phyloP scores from a whole-genome alignment of 23 red algal species.

The Gracilaria vermiculophylla region DNA sequence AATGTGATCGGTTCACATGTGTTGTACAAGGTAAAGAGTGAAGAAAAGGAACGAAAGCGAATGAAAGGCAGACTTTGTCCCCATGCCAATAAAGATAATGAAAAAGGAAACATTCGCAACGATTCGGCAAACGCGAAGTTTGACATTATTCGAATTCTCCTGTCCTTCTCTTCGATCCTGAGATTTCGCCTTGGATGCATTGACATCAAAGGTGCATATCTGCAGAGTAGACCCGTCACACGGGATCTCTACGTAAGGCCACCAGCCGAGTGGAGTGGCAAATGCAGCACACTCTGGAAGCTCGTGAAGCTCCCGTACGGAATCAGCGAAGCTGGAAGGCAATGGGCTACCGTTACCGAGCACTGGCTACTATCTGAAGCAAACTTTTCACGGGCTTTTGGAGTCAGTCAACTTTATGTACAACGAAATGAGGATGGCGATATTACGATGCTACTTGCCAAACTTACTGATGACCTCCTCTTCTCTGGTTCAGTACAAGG shows the following conservation, averaged over 20 bases:
- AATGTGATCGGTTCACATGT: slow-evolving; percentile 19
- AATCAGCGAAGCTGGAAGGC: slow-evolving; percentile 18
- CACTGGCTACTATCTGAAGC: background rate
- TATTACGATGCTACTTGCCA: background rate
- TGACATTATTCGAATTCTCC: slow-evolving; percentile 28
- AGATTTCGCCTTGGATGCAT: slow-evolving; percentile 8
- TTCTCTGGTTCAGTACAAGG: background rate
- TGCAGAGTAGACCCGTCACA: slow-evolving; percentile 5
- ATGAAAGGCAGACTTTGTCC: background rate
- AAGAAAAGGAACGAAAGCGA: slow-evolving; percentile 3
- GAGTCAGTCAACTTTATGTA: slow-evolving; percentile 8
- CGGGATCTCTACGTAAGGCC: slow-evolving; percentile 19
- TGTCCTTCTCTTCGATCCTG: background rate
- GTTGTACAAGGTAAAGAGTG: slow-evolving; percentile 9
- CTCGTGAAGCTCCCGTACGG: slow-evolving; percentile 26
- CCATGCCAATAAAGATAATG: slow-evolving; percentile 24
- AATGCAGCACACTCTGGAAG: slow-evolving; percentile 16
- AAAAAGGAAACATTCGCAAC: slow-evolving; percentile 16
- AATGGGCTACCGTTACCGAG: background rate
- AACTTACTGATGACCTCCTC: slow-evolving; percentile 14
- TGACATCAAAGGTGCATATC: slow-evolving; percentile 23
- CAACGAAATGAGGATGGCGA: background rate
- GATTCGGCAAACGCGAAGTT: slow-evolving; percentile 33
- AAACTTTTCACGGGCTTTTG: background rate
- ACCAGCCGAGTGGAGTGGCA: slow-evolving; percentile 31